Percentiles rank a stretch among this genome's conserved stretches.
These are phyloP conservation scores for Tricholoma sp. DNA, from an alignment of 768 basidiomycete genomes.

Conservation along the genomic window DNA sequence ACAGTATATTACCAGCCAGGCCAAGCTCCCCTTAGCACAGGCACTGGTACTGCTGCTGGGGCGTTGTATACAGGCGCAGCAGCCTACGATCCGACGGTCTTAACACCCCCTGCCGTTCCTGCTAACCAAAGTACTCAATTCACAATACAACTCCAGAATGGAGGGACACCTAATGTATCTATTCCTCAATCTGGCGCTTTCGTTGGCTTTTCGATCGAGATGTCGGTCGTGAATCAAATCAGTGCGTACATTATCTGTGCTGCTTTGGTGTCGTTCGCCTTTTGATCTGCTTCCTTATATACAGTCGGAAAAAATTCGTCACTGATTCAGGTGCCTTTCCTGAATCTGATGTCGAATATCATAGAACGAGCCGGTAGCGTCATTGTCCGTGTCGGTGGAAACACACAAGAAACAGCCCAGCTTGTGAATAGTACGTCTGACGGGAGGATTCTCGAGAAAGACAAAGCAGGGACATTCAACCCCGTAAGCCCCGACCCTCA, in stretches of 20 bases:
- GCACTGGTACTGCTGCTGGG: slow-evolving; percentile 27
- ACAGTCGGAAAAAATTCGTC: slow-evolving; percentile 8
- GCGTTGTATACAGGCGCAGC: slow-evolving; percentile 43
- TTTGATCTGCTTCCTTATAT: not conserved
- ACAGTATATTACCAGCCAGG: slow-evolving; percentile 33
- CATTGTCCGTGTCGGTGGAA: slow-evolving; percentile 71
- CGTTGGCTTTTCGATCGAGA: slow-evolving; percentile 59
- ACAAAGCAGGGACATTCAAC: slow-evolving; percentile 13
- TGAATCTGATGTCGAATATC: slow-evolving; percentile 76
- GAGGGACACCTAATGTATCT: slow-evolving; percentile 27
- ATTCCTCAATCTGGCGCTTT: slow-evolving; percentile 33
- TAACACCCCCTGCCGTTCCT: slow-evolving; percentile 50
- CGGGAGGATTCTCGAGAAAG: slow-evolving; percentile 24
- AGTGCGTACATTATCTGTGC: slow-evolving; percentile 29
- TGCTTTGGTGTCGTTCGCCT: not conserved
- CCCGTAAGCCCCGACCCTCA: slow-evolving; percentile 7
- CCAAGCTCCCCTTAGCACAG: slow-evolving; percentile 19
- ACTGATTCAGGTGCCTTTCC: slow-evolving; percentile 46
- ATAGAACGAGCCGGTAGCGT: slow-evolving; percentile 58
- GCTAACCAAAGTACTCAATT: slow-evolving; percentile 39
- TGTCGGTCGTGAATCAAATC: slow-evolving; percentile 56
- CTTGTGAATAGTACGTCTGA: slow-evolving; percentile 46
- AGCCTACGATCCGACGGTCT: slow-evolving; percentile 48
- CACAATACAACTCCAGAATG: slow-evolving; percentile 35
- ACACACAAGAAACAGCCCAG: slow-evolving; percentile 66